Base-by-base conservation (phyloP, 768 basidiomycete genomes). In the Hygrocybe coccinea region DNA sequence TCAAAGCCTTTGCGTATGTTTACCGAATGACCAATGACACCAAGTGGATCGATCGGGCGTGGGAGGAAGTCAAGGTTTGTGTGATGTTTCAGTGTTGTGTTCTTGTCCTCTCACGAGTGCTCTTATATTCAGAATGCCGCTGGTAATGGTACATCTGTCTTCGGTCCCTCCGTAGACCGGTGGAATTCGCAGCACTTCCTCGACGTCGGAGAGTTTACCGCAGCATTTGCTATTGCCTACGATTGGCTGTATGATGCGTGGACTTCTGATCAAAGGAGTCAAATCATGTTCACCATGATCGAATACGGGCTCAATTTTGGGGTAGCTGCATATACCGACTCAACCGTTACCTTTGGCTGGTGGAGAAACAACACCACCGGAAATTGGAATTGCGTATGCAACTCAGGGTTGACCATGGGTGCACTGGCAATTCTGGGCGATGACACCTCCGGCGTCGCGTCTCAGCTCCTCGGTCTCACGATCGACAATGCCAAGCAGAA, bases 371-470 rank as follows among this genome's bases (percentile, higher is more conserved):
- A 75, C 58, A 80, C 81, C 45, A 79, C 78, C 57, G 95, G 95
- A 17, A 99, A 98, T 77, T 99, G 97, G 97, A 99, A 99, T 69
- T 97, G 95, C 69, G 91, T 92, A 55, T 93, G 87, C 76, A 98
- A 97, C 69, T 81, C 83, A 46, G 97, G 97, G 55, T 74, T 98
- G 59, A 92, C 89, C 17, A 69, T 97, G 66, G 97, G 80, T 45
- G 82, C 97, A 1, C 84, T 99, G 55, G 94, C 97, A 34, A 93
- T 99, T 64, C 74, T 93, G 12, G 85, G 80, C 33, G 90, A 95
- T 61, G 87, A 95, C 62, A 81, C 79, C 12, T 87, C 87, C 5
- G 89, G 90, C 35, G 75, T 72, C 46, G 89, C 95, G 0, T 63
- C 74, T 54, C 73, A 80, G 48, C 72, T 95, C 19, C 81, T 99